Percentiles rank a stretch among this genome's conserved stretches.
phyloP scores from a whole-genome alignment of 768 basidiomycete genomes.

The Lentinula boryana region DNA sequence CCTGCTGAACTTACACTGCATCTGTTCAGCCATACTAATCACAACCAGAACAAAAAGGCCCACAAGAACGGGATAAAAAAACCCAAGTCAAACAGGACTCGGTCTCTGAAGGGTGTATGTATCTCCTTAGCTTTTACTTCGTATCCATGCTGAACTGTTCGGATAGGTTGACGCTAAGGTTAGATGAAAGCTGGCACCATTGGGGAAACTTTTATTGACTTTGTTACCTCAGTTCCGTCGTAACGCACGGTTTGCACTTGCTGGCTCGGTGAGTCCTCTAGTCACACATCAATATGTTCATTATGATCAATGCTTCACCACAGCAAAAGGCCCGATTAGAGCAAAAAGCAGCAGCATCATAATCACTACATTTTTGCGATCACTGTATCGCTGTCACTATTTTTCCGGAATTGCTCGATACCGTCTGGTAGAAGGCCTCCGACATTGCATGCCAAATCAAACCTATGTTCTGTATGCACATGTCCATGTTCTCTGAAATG shows the following conservation, averaged over 20 bases:
- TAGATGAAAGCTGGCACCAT: conserved; percentile 13
- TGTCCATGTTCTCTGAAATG: not conserved
- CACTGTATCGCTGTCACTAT: not conserved
- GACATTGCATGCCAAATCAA: conserved; percentile 11
- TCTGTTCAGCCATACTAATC: conserved; percentile 71
- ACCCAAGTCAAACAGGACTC: conserved; percentile 64
- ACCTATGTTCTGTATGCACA: not conserved
- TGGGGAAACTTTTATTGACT: conserved; percentile 8
- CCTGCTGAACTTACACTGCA: conserved; percentile 6
- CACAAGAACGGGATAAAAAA: conserved; percentile 97
- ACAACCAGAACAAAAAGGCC: conserved; percentile 96
- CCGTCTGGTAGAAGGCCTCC: not conserved
- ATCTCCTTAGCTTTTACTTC: conserved; percentile 4
- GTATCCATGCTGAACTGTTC: conserved; percentile 6
- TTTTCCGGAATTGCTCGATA: no score
- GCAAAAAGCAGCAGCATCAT: conserved; percentile 42
- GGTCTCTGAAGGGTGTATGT: conserved; percentile 90
- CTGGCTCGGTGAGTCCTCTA: conserved; percentile 59
- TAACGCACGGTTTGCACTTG: conserved; percentile 67
- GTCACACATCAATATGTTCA: not conserved
- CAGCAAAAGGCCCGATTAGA: conserved; percentile 66
- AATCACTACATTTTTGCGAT: not conserved
- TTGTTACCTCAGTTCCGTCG: conserved; percentile 64
- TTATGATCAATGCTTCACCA: conserved; percentile 5
- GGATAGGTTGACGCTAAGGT: conserved; percentile 79